A percentile compares a stretch with the other conserved stretches of the same genome.
Conservation (phyloP, 2,329 filamentous ascomycete species). For the Colletotrichum falcatum region DNA sequence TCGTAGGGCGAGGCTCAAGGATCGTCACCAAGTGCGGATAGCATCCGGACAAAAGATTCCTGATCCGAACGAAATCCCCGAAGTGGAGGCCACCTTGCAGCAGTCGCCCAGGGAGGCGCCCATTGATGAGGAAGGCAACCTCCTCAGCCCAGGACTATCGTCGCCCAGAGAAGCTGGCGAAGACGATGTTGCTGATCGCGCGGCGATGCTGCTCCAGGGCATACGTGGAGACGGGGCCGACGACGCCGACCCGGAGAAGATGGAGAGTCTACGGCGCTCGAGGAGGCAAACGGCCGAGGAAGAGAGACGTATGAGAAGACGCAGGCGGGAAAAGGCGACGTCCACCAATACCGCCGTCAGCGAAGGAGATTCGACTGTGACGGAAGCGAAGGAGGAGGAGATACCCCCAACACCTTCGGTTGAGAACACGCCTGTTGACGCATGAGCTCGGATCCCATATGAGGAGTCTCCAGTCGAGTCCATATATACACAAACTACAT, state of each 20-base stretch:
- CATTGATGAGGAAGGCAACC: constrained; percentile 61
- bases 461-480: constrained; percentile 27
- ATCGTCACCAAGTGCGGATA: constrained; percentile 88
- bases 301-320: constrained; percentile 75
- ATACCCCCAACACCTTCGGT: constrained; percentile 40
- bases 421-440: constrained; percentile 40
- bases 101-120: constrained; percentile 51
- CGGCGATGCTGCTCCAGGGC: constrained; percentile 85
- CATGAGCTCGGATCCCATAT: constrained; percentile 38
- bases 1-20: constrained; percentile 88
- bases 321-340: constrained; percentile 72
- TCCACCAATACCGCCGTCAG: constrained; percentile 49
- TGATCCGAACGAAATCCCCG: constrained; percentile 73
- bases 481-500: constrained; percentile 40
- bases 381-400: constrained; percentile 39
- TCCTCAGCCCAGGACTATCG: constrained; percentile 63
- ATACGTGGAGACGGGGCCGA: constrained; percentile 76
- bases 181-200: constrained; percentile 86
- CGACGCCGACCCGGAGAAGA: constrained; percentile 62
- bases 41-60: constrained; percentile 92
- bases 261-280: constrained; percentile 71
- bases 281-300: constrained; percentile 82
- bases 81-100: constrained; percentile 59
- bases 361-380: constrained; percentile 38
- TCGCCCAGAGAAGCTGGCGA: constrained; percentile 61